Conservation (phyloP, 2,329 filamentous ascomycete genomes). For the Xylariaceae sp. region DNA sequence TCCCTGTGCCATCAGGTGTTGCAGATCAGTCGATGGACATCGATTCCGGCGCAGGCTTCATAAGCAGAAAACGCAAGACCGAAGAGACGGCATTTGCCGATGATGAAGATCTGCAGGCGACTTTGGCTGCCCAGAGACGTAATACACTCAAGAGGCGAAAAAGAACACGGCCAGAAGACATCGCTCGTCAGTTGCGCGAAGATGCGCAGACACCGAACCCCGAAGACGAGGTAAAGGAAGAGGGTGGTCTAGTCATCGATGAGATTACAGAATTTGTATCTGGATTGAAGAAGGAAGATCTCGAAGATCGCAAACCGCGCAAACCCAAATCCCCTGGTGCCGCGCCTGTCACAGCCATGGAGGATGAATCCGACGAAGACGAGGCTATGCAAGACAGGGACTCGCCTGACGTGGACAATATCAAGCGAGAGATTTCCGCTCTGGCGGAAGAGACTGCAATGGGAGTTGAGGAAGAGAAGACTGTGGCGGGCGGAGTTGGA, state of each 20-base stretch:
- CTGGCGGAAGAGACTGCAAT: slow-evolving; percentile 53
- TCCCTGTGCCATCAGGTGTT: slow-evolving; percentile 36
- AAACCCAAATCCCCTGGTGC: slow-evolving; percentile 35
- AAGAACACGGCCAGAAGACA: slow-evolving; percentile 77
- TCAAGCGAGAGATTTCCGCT: slow-evolving; percentile 40
- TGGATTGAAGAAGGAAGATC: slow-evolving; percentile 65
- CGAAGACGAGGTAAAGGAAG: slow-evolving; percentile 40
- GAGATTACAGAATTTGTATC: slow-evolving; percentile 94
- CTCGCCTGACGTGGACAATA: slow-evolving; percentile 43
- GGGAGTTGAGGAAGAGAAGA: slow-evolving; percentile 82
- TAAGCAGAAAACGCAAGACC: slow-evolving; percentile 58
- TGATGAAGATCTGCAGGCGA: slow-evolving; percentile 87
- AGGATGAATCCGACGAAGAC: slow-evolving; percentile 41
- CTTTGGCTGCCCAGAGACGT: slow-evolving; percentile 76
- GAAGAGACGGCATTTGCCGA: slow-evolving; percentile 72
- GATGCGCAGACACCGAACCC: slow-evolving; percentile 50
- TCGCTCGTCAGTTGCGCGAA: slow-evolving; percentile 74
- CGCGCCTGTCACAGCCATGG: slow-evolving; percentile 40
- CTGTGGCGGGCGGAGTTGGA: slow-evolving; percentile 76
- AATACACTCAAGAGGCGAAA: slow-evolving; percentile 89
- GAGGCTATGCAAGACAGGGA: slow-evolving; percentile 44
- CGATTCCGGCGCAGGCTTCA: slow-evolving; percentile 50
- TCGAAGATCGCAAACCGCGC: slow-evolving; percentile 50
- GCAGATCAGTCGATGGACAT: slow-evolving; percentile 66
- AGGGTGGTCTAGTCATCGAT: slow-evolving; percentile 77